Conservation (phyloP, 2,329 filamentous ascomycete genomes). For the Colletotrichum sansevieriae region DNA sequence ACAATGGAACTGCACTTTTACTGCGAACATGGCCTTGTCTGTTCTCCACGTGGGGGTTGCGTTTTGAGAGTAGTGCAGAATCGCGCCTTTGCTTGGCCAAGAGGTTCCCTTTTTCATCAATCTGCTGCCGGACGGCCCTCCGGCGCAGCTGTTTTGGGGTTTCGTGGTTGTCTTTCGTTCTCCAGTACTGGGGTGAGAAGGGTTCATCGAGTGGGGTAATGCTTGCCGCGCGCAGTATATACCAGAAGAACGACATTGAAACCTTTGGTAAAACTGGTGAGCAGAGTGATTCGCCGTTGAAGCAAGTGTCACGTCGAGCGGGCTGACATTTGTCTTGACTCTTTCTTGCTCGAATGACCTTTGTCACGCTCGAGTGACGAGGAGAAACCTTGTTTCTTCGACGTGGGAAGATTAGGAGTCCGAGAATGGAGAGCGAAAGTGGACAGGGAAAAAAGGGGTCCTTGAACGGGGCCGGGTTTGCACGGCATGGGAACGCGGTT, state of each 20-base stretch:
- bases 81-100: not conserved
- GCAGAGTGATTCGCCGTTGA: constrained; percentile 12
- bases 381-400: constrained; percentile 4
- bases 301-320: constrained; percentile 18
- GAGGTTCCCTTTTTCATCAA: constrained; percentile 7
- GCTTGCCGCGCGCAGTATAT: not conserved
- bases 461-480: constrained; percentile 18
- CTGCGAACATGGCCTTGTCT: constrained; percentile 12
- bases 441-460: constrained; percentile 18
- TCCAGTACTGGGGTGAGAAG: constrained; percentile 1
- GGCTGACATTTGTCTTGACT: not conserved
- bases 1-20: not conserved
- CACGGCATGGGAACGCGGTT: constrained; percentile 28
- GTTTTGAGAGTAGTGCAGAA: not conserved
- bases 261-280: constrained; percentile 9
- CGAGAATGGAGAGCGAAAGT: not conserved
- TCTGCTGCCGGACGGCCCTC: not conserved
- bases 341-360: not conserved
- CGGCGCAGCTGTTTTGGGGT: not conserved
- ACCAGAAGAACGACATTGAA: constrained; percentile 21
- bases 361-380: constrained; percentile 14
- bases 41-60: constrained; percentile 31
- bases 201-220: constrained; percentile 17
- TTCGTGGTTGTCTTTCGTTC: not conserved
- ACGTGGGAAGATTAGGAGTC: not conserved